Base-by-base conservation (phyloP, 2,329 filamentous ascomycete species). In the Fusarium ramigenum region DNA sequence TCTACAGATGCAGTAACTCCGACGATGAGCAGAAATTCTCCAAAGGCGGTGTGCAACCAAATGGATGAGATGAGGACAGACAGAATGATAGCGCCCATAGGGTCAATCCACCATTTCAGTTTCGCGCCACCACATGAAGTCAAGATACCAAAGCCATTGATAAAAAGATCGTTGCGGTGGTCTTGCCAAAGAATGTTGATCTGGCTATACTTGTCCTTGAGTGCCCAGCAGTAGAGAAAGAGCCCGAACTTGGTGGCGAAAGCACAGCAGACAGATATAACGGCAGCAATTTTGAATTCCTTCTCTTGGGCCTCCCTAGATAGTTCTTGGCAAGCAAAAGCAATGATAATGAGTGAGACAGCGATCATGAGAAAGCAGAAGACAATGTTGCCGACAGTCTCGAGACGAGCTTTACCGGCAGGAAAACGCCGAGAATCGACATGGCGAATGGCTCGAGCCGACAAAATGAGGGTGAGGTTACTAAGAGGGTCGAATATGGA, bases 311-410 rank as follows among this genome's bases (percentile, higher is more conserved):
- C 86, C 5, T n/a, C 30, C 11, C 16, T 23, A 34, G 30, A 34
- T 23, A 98, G 86, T 64, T 97, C 92, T 62, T 91, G 89, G 34
- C 90, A 87, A 2, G 95, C 95, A 80, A 98, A 94, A 28, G 96
- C 94, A 77, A 99, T 96, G 63, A 99, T 90, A 79, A 98, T 94
- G 74, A 97, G 87, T 1, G 95, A 97, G 12, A 98, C 96, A 15
- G 94, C 87, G 25, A 92, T 95, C 96, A 99, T 98, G 77, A 99
- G 87, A 82, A 97, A 97, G 83, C 95, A 97, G 83, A 99, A 99
- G 67, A 93, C 91, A 73, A 98, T 98, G 79, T 98, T 99, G 59
- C 96, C 96, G 0, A 95, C 93, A 0, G 95, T 98, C 83, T 98
- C 96, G 70, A 99, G 93, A 36, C 96, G 92, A 9, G 95, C 95